Conservation (phyloP, 2,329 filamentous ascomycete species). For the Knoxdaviesia capensis region DNA sequence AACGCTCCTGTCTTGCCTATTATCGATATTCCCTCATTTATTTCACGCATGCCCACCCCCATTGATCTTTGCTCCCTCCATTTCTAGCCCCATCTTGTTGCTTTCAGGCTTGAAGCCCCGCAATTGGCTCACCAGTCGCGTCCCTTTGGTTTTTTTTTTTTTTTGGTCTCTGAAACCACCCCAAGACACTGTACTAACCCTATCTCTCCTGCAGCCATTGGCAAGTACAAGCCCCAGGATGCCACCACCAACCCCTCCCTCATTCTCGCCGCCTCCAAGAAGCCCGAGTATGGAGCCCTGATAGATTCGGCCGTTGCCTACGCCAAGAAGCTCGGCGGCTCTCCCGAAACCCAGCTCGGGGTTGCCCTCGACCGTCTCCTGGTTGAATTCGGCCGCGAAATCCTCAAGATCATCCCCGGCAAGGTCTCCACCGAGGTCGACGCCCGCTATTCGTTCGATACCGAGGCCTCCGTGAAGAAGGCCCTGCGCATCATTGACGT, state of each 20-base stretch:
- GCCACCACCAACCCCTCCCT: conserved; percentile 98
- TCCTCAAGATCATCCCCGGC: conserved; percentile 88
- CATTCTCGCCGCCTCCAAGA: conserved; percentile 96
- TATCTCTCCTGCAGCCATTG: conserved; percentile 49
- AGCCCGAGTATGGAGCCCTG: conserved; percentile 82
- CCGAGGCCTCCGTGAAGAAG: conserved; percentile 80
- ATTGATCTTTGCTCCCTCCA: too few species aligned
- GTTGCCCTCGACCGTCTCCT: conserved; percentile 80
- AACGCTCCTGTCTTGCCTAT: too few species aligned
- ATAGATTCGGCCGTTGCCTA: conserved; percentile 72
- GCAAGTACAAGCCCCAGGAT: conserved; percentile 99
- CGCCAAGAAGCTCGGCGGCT: conserved; percentile 56
- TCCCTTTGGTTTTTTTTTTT: background rate
- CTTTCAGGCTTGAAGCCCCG: too few species aligned
- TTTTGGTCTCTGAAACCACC: background rate
- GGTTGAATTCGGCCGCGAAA: conserved; percentile 96
- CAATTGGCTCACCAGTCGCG: background rate
- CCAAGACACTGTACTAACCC: conserved; percentile 5
- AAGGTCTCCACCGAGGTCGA: conserved; percentile 99
- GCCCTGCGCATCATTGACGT: conserved; percentile 93
- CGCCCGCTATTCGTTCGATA: conserved; percentile 88
- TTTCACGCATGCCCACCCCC: too few species aligned
- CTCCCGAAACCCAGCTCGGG: conserved; percentile 68
- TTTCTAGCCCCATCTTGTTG: too few species aligned
- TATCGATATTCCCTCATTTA: too few species aligned